These are phyloP conservation scores for Lasiosphaeria hispida DNA, from an alignment of 495 filamentous ascomycete species.

Conservation along the genomic window DNA sequence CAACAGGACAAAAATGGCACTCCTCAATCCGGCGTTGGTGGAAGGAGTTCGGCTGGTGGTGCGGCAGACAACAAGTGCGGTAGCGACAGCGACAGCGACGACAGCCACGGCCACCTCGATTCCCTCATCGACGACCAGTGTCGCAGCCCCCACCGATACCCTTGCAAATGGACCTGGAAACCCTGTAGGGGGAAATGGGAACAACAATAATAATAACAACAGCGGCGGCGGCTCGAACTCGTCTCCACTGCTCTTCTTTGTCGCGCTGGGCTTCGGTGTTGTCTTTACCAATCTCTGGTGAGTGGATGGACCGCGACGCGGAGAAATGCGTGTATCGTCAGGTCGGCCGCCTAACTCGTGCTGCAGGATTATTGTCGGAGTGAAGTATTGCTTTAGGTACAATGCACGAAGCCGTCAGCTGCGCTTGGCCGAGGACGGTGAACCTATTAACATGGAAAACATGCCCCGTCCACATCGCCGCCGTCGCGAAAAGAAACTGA, in stretches of 20 bases:
- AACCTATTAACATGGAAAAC: conserved; percentile 77
- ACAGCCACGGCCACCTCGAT: background rate
- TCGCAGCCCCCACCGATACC: conserved; percentile 4
- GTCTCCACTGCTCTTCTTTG: conserved; percentile 92
- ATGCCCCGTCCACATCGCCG: conserved; percentile 79
- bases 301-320: conserved; percentile 27
- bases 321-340: conserved; percentile 13
- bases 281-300: conserved; percentile 99
- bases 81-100: background rate
- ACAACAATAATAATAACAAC: conserved; percentile 16
- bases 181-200: background rate
- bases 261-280: conserved; percentile 94
- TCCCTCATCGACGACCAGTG: background rate
- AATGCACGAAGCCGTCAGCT: conserved; percentile 87
- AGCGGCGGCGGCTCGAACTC: conserved; percentile 55
- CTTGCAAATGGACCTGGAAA: conserved; percentile 14
- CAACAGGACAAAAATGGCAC: conserved; percentile 25
- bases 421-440: conserved; percentile 78
- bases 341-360: conserved; percentile 28
- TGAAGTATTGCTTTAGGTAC: conserved; percentile 98
- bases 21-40: conserved; percentile 27
- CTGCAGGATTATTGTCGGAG: conserved; percentile 94
- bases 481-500: conserved; percentile 91
- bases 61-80: conserved; percentile 21
- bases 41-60: conserved; percentile 27